These are phyloP conservation scores for Eimeria brunetti DNA, from an alignment of 169 alveolate species.

Conservation along the genomic window DNA sequence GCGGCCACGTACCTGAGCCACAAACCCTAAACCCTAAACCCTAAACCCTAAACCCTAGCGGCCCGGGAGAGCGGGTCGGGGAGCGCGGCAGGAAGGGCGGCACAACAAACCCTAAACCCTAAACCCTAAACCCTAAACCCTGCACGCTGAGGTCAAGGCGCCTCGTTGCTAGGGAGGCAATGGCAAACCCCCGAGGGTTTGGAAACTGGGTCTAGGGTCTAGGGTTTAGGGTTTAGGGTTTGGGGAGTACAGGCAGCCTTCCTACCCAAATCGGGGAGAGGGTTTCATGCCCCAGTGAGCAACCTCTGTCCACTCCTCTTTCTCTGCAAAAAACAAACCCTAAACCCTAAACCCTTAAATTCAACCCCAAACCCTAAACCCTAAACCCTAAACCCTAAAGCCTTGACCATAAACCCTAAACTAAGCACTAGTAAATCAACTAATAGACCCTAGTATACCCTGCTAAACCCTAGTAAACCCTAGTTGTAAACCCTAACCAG, in stretches of 20 bases:
- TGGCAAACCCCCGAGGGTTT: too few species aligned
- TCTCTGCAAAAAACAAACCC: too few species aligned
- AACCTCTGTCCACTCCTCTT: conserved; percentile 33
- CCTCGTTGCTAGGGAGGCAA: too few species aligned
- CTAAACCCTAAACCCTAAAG: conserved; percentile 12
- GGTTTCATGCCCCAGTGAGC: conserved; percentile 79
- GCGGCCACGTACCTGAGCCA: conserved; percentile 76
- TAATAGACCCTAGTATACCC: too few species aligned
- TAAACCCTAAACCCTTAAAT: too few species aligned
- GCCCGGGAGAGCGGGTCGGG: too few species aligned
- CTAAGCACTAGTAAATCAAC: too few species aligned
- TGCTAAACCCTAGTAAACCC: too few species aligned
- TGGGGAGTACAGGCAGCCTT: not conserved
- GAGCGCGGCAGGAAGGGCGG: too few species aligned
- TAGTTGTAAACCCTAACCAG: too few species aligned
- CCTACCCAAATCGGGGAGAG: conserved; percentile 71
- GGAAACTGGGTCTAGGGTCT: not conserved
- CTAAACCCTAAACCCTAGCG: conserved; percentile 19
- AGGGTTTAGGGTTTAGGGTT: conserved; percentile 52
- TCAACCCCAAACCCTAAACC: conserved; percentile 1
- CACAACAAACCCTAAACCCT: conserved; percentile 29
- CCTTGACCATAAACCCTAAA: too few species aligned
- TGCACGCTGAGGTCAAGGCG: not conserved
- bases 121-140: conserved; percentile 28
- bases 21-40: conserved; percentile 83